phyloP scores from a whole-genome alignment of 805 yeast species.

The Suhomyces xylopsoci region DNA sequence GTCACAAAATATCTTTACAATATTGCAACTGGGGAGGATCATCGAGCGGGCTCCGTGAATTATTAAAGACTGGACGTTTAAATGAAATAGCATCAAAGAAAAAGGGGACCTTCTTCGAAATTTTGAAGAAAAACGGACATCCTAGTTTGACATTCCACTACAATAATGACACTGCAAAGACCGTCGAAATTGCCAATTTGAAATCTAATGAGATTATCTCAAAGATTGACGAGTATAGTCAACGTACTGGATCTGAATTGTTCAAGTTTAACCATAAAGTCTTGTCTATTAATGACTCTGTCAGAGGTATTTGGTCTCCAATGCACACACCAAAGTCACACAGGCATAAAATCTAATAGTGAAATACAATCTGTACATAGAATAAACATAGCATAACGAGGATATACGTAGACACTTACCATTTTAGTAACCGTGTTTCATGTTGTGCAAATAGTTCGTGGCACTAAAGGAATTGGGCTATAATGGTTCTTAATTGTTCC shows the following conservation, averaged over 20 bases:
- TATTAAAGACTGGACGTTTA: slow-evolving; percentile 51
- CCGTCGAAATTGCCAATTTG: slow-evolving; percentile 76
- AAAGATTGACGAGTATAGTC: slow-evolving; percentile 61
- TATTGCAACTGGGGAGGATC: slow-evolving; percentile 97
- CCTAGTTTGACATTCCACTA: slow-evolving; percentile 56
- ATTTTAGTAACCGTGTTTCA: too few relatives aligned
- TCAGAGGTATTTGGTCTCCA: slow-evolving; percentile 98
- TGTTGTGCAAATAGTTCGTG: not conserved
- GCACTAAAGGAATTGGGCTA: not conserved
- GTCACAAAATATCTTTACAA: slow-evolving; percentile 70
- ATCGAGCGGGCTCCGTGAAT: slow-evolving; percentile 77
- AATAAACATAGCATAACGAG: not conserved
- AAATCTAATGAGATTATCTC: slow-evolving; percentile 57
- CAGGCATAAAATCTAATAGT: slow-evolving; percentile 36
- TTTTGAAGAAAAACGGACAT: slow-evolving; percentile 73
- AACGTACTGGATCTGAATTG: slow-evolving; percentile 66
- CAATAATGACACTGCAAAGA: slow-evolving; percentile 28
- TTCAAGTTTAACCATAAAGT: slow-evolving; percentile 71
- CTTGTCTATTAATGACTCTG: slow-evolving; percentile 72
- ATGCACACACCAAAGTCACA: slow-evolving; percentile 59
- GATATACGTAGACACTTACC: not conserved
- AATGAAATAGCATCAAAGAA: slow-evolving; percentile 55
- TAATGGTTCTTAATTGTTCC: not conserved
- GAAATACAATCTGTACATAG: not conserved
- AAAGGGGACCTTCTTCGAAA: slow-evolving; percentile 69